Base-by-base conservation (phyloP, 352 stramenopile genomes). In the Globisporangium camurandrum region DNA sequence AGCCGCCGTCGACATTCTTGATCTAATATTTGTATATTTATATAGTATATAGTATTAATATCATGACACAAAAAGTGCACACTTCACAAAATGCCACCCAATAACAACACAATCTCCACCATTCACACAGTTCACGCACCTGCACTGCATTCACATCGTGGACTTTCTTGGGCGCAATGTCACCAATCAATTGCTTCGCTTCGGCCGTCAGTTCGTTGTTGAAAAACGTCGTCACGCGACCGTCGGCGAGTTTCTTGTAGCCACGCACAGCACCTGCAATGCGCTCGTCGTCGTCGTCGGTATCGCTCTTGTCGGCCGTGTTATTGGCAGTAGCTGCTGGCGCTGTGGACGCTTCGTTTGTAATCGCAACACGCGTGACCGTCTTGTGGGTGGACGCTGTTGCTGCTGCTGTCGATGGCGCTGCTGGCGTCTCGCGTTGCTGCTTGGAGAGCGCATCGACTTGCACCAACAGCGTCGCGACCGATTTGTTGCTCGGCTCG, bases 151-250 rank as follows among this genome's bases (percentile, higher is more conserved):
- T 73, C 20, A 49, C 50, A 36, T 95, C 67, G 23, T 81, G 66
- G 19, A 93, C 81, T 54, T 88, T 86, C 63, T 96, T 86, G 27
- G 84, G 86, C 11, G 85, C 84, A 38, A 95, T 98, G 74, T 98
- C 98, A 44, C 98, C 95, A 54, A 98, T 98, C 62, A 99, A 93
- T 50, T 81, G 71, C 60, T 97, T 98, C n/a, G 88, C 90, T 56
- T 99, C 90, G 46, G 98, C 95, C 22, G 86, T 95, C 16, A 99
- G 79, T 60, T 99, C 96, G 61, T 98, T 97, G 83, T 99, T 97
- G 69, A 99, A 99, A 56, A 97, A 99, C 17, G 95, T 98, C 42
- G 96, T 99, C 54, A 97, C 97, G 52, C 96, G 95, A 26, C 97
- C 97, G 59, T 98, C 92, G n/a, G 81, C 75, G 26, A 96, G 88